phyloP scores from a whole-genome alignment of 2,329 filamentous ascomycete genomes.

The Penicillium sp. region DNA sequence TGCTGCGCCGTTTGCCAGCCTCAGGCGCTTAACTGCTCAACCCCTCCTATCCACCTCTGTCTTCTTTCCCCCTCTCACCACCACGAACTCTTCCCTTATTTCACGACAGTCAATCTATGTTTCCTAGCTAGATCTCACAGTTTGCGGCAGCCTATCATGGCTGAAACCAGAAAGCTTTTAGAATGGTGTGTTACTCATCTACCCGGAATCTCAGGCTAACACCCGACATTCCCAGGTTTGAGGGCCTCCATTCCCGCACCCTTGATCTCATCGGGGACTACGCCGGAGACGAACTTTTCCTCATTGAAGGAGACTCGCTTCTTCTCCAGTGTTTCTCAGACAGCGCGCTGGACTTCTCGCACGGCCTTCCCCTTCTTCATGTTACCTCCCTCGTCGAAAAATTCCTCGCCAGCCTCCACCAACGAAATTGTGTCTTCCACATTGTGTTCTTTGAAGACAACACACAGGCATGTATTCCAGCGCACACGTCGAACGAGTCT shows the following conservation, averaged over 20 bases:
- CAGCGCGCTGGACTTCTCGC: conserved; percentile 64
- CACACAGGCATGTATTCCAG: conserved; percentile 59
- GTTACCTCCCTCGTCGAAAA: conserved; percentile 71
- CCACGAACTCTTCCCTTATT: too few relatives aligned
- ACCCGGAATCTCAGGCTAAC: neutral
- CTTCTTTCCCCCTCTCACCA: too few relatives aligned
- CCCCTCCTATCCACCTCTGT: too few relatives aligned
- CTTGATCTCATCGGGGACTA: conserved; percentile 77
- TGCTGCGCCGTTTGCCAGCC: too few relatives aligned
- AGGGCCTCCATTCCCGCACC: conserved; percentile 47
- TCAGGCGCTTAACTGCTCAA: too few relatives aligned
- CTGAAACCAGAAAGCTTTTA: too few relatives aligned
- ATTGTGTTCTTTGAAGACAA: conserved; percentile 69
- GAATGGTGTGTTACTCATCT: too few relatives aligned
- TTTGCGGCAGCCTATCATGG: too few relatives aligned
- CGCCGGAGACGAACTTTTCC: conserved; percentile 73
- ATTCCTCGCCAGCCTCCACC: conserved; percentile 64
- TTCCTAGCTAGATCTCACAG: too few relatives aligned
- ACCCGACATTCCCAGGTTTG: conserved; percentile 46
- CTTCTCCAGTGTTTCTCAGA: conserved; percentile 68
- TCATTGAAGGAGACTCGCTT: conserved; percentile 76
- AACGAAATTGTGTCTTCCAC: conserved; percentile 72
- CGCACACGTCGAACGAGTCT: conserved; percentile 36
- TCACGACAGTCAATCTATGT: too few relatives aligned
- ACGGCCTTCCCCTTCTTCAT: conserved; percentile 73